phyloP scores from a whole-genome alignment of 495 filamentous ascomycete species.

The Chaetomium cochliodes region DNA sequence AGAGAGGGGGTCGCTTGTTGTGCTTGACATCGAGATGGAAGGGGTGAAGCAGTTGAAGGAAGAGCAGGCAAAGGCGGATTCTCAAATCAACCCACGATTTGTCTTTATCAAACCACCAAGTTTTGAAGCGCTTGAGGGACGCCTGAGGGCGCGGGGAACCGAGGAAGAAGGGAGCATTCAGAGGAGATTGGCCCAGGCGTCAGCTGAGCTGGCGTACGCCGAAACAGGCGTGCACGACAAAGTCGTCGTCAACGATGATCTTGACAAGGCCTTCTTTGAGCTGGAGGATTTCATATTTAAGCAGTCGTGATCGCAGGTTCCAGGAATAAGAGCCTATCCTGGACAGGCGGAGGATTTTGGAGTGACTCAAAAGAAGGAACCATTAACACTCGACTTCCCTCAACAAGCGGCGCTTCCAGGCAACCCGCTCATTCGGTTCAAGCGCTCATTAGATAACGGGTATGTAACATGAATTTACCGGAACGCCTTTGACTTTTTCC shows the following conservation, averaged over 20 bases:
- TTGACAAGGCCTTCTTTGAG: neutral
- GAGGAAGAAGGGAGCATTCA: conserved; percentile 5
- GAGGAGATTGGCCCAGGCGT: neutral
- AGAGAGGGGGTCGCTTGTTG: neutral
- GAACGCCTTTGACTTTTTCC: too few species aligned
- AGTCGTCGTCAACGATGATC: conserved; percentile 6
- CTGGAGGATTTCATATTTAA: neutral
- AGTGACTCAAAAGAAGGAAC: too few species aligned
- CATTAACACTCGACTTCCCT: too few species aligned
- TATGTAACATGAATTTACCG: too few species aligned
- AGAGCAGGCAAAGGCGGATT: neutral
- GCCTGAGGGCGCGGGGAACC: neutral
- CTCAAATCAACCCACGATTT: conserved; percentile 5
- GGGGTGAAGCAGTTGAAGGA: neutral
- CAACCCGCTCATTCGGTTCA: too few species aligned
- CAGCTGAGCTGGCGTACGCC: neutral
- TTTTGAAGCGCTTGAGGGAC: neutral
- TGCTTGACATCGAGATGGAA: conserved; percentile 3
- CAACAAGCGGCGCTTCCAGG: too few species aligned
- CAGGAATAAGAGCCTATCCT: too few species aligned
- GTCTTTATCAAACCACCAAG: conserved; percentile 1
- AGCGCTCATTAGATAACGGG: too few species aligned
- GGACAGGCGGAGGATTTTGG: too few species aligned
- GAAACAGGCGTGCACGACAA: conserved; percentile 9
- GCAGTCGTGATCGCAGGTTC: too few species aligned